These are phyloP conservation scores for Phycomyces nitens DNA, from an alignment of 192 early-diverging fungal species.

Conservation along the genomic window DNA sequence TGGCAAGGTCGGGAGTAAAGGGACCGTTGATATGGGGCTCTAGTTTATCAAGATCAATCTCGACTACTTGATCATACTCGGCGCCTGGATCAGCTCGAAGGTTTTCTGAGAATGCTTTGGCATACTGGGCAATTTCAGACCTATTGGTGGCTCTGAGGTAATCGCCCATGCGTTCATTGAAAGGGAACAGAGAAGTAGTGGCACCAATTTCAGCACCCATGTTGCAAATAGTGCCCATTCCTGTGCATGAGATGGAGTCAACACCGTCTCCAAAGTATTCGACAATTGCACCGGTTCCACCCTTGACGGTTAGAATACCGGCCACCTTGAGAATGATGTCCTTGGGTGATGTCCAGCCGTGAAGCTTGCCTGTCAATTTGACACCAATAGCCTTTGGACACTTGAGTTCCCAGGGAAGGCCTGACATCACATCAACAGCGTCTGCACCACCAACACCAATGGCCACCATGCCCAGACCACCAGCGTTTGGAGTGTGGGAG, in stretches of 20 bases:
- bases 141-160: constrained; percentile 89
- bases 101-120: constrained; percentile 84
- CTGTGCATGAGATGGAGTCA: constrained; percentile 91
- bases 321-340: constrained; percentile 95
- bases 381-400: constrained; percentile 95
- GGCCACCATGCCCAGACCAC: constrained; percentile 94
- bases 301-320: constrained; percentile 94
- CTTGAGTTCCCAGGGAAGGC: constrained; percentile 99
- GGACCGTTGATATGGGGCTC: constrained; percentile 98
- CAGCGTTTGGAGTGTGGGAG: constrained; percentile 97
- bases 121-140: constrained; percentile 69
- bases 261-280: constrained; percentile 98
- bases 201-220: constrained; percentile 99
- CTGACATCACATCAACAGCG: constrained; percentile 98
- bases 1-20: constrained; percentile 93
- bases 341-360: constrained; percentile 94
- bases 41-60: constrained; percentile 88
- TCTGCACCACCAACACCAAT: constrained; percentile 98
- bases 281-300: constrained; percentile 94
- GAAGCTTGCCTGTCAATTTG: constrained; percentile 79
- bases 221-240: constrained; percentile 99
- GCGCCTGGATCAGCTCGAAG: constrained; percentile 84
- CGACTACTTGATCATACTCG: constrained; percentile 89
- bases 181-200: constrained; percentile 96
- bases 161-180: constrained; percentile 85